Conservation (phyloP, 1,284 basidiomycete species). For the Mycena sp. region DNA sequence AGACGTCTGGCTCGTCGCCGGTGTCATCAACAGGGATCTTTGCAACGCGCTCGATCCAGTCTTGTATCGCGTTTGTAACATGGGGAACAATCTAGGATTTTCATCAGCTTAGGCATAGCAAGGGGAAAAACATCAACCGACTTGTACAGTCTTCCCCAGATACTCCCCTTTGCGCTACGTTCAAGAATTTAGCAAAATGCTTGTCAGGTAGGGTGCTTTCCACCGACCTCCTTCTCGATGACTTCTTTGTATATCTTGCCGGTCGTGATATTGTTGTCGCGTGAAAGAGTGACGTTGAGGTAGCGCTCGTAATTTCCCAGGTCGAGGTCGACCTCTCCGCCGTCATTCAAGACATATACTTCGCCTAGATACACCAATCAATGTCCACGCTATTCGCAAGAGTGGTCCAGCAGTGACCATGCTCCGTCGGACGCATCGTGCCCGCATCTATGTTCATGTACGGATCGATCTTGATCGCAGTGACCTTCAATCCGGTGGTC, state of each 20-base stretch:
- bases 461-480: slow-evolving; percentile 99
- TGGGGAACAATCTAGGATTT: slow-evolving; percentile 90
- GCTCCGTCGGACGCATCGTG: slow-evolving; percentile 98
- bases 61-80: slow-evolving; percentile 96
- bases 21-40: slow-evolving; percentile 96
- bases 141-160: slow-evolving; percentile 96
- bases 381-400: not conserved
- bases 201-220: not conserved
- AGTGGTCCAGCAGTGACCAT: slow-evolving; percentile 69
- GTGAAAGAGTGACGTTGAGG: slow-evolving; percentile 92
- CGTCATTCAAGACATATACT: slow-evolving; percentile 98
- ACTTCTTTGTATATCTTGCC: slow-evolving; percentile 98
- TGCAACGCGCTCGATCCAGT: slow-evolving; percentile 97
- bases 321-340: slow-evolving; percentile 98
- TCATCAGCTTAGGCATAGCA: slow-evolving; percentile 9
- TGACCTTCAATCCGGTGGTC: slow-evolving; percentile 95
- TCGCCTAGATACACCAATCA: slow-evolving; percentile 71
- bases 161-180: slow-evolving; percentile 92
- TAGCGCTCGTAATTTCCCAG: slow-evolving; percentile 99
- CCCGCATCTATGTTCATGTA: slow-evolving; percentile 99
- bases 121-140: slow-evolving; percentile 40
- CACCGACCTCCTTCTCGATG: slow-evolving; percentile 94
- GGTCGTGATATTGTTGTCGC: slow-evolving; percentile 98
- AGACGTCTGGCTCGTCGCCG: slow-evolving; percentile 93
- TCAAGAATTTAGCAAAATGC: slow-evolving; percentile 24